Conservation (phyloP, 257 asterid species). For the Solanum boliviense region DNA sequence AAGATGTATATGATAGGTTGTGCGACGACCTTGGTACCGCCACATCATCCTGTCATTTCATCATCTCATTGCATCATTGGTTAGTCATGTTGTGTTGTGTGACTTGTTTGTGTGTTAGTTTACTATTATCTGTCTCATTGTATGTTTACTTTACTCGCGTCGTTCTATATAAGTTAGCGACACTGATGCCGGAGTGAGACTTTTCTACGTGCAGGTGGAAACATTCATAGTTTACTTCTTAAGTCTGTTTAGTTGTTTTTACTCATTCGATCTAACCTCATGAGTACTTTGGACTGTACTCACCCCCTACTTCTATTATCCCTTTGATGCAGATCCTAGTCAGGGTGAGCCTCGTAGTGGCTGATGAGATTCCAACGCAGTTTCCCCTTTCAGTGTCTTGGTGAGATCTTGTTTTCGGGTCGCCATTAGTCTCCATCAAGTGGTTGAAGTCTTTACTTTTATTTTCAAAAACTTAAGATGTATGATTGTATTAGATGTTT, state of each 20-base stretch:
- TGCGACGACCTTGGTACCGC: background rate
- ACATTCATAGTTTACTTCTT: background rate
- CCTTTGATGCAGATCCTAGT: background rate
- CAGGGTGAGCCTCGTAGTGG: background rate
- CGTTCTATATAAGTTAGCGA: background rate
- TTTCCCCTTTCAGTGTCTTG: no score
- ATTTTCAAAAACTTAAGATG: no score
- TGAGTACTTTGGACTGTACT: background rate
- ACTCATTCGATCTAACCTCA: background rate
- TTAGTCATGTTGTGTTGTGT: background rate
- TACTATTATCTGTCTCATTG: background rate
- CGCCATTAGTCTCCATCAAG: background rate
- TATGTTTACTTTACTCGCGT: no score
- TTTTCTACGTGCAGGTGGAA: background rate
- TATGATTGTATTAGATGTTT: no score
- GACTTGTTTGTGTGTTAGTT: background rate
- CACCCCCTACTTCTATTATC: background rate
- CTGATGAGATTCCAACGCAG: no score
- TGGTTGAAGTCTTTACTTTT: background rate
- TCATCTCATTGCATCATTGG: background rate
- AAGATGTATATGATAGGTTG: background rate
- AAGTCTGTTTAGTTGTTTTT: background rate
- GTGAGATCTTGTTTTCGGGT: background rate
- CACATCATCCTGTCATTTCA: background rate
- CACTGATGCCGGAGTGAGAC: background rate